These are phyloP conservation scores for Neurospora sp. DNA, from an alignment of 495 filamentous ascomycete genomes.

Conservation along the genomic window DNA sequence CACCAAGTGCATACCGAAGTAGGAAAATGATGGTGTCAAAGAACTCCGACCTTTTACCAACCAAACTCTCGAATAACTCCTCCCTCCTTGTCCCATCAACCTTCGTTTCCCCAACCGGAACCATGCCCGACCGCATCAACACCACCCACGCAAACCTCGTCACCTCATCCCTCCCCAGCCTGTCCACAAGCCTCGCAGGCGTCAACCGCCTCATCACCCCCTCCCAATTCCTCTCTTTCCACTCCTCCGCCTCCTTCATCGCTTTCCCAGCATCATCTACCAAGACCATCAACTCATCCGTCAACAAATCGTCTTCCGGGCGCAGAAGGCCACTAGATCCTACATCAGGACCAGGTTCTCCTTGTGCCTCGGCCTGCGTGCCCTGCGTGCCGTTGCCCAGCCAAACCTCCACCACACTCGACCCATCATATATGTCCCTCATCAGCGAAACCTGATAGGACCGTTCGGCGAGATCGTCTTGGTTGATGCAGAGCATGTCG, in stretches of 20 bases:
- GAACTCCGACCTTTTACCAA: not conserved
- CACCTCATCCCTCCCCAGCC: not conserved
- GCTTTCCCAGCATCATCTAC: not conserved
- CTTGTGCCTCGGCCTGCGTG: too few relatives aligned
- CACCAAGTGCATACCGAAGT: not conserved
- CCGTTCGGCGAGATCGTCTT: conserved; percentile 4
- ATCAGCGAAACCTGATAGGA: conserved; percentile 9
- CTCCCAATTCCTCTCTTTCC: not conserved
- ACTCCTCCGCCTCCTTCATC: not conserved
- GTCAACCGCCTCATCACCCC: not conserved
- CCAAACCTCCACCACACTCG: conserved; percentile 11
- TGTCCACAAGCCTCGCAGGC: not conserved
- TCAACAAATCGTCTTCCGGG: not conserved
- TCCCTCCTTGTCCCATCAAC: not conserved
- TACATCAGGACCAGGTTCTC: too few relatives aligned
- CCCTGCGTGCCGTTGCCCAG: conserved; percentile 3
- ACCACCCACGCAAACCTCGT: not conserved
- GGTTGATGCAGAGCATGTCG: conserved; percentile 15
- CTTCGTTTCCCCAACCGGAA: not conserved
- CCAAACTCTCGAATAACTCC: not conserved
- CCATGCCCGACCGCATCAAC: not conserved
- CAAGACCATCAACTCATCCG: not conserved
- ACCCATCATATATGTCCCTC: conserved; percentile 5
- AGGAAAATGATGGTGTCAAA: not conserved
- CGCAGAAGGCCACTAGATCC: not conserved